A percentile compares a stretch with the other conserved stretches of the same genome.
phyloP scores from a whole-genome alignment of 306 rosid genomes.

The Quercus mongolica region DNA sequence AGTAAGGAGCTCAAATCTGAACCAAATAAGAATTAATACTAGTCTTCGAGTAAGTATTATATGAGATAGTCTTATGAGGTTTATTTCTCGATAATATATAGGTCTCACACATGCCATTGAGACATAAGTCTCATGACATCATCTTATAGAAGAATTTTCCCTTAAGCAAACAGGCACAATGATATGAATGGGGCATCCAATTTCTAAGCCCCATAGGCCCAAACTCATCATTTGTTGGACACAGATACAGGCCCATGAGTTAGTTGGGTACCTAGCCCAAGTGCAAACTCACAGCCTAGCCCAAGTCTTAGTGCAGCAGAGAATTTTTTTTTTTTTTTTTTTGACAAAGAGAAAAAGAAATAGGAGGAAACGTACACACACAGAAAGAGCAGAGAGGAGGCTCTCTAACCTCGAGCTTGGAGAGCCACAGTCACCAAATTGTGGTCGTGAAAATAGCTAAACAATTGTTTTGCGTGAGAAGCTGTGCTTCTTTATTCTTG shows the following conservation, averaged over 20 bases:
- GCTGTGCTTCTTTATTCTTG: neutral
- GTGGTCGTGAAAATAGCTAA: neutral
- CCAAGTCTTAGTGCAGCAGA: neutral
- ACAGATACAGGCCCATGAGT: neutral
- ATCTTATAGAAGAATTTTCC: rapidly evolving
- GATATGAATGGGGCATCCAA: too few relatives aligned
- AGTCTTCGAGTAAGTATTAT: too few relatives aligned
- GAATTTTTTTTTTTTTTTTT: too few relatives aligned
- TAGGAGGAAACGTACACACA: neutral
- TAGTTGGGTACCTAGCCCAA: neutral
- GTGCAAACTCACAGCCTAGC: neutral
- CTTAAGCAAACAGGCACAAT: too few relatives aligned
- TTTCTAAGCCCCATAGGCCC: too few relatives aligned
- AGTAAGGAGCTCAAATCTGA: too few relatives aligned
- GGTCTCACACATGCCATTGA: rapidly evolving
- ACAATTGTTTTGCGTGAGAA: neutral
- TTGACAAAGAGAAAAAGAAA: neutral
- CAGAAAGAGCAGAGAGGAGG: neutral
- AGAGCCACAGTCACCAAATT: neutral
- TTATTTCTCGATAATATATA: too few relatives aligned
- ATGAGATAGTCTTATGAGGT: rapidly evolving
- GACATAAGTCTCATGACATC: rapidly evolving
- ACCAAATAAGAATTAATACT: rapidly evolving
- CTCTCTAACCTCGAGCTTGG: neutral
- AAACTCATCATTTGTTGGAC: neutral